Base-by-base conservation (phyloP, 345 rosid genomes). In the Salix arbutifolia region DNA sequence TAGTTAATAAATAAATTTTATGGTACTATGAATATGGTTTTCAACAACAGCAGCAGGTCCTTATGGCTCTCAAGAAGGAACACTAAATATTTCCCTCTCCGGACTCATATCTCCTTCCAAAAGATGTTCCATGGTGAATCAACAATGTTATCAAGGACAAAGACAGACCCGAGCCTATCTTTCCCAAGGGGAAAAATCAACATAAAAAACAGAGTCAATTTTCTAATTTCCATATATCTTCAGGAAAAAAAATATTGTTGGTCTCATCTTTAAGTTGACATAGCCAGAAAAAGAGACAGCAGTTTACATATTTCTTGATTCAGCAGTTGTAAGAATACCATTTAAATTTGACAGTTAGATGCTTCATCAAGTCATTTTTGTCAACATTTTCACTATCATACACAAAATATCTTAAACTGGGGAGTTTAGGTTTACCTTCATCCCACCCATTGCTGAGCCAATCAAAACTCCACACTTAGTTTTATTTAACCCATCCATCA, bases 401-500 rank as follows among this genome's bases (percentile, higher is more conserved):
- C 26, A 53, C 42, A 65, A 64, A 26, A 9, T 31, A 53, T 38
- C 33, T 48, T 4, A 69, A 74, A 40, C 21, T 6, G 19, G n/a
- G 60, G 70, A 71, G 28, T 65, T 77, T 13, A 70, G 53, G 6
- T 46, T 81, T 89, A 93, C 97, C 94, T 89, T 88, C 97, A 93
- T 90, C 80, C 98, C 98, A 33, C 98, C 97, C 95, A 94, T 76
- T 76, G 90, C 96, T 8, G 99, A 92, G 79, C 99, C 99, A 85
- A 95, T 89, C 84, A 95, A 74, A 75, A 95, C 97, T 67, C 99
- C 99, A 62, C 97, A 91, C 88, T 85, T 95, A 30, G 85, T 18
- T 88, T 90, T 93, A 83, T 93, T 90, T 72, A 94, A 84, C 79
- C 87, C 93, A 53, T 87, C 82, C 96, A 95, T 90, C 42, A 87